Base-by-base conservation (phyloP, 192 early-diverging fungal genomes). In the Coemansia sp. region DNA sequence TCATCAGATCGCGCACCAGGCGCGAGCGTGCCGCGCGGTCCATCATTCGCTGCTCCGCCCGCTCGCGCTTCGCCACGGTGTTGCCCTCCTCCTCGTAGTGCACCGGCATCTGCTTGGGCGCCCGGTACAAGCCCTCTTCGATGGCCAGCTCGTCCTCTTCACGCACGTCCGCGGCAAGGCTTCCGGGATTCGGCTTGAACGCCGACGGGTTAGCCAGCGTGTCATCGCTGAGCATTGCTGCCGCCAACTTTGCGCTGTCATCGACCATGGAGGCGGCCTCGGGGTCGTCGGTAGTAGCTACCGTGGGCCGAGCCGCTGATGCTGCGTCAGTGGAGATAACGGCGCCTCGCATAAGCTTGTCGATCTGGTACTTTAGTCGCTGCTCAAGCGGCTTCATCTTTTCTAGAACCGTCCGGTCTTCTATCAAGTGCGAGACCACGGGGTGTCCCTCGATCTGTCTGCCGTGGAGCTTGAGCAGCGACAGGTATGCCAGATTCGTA, bases 321-420 rank as follows among this genome's bases (percentile, higher is more conserved):
- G 32, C 10, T 4, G 59, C 49, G 37, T 84, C 74, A 24, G 79
- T 59, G 15, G 80, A 84, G 15, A 89, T 70, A 7, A 86, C 78
- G 5, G 93, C 87, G 14, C 84, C 76, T 41, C 88, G 85, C 32
- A 97, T 86, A 24, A 99, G 85, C 79, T 98, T 97, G 75, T 97
- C 95, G 68, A 98, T 95, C 84, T 97, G 97, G 83, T 97, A 98
- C 79, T 94, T 94, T 51, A 99, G 86, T 64, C 95, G 92, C 57
- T 87, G 88, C 83, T 99, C 97, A 24, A 99, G 77, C 0, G 97
- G 97, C 68, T 91, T 92, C 73, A 94, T 94, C 74, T 93, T 93
- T 70, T 99, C 97, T 36, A 99, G 71, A n/a, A 95, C 85, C 2
- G 91, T 89, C 17, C 96, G 86, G 27, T 91, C 79, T 73, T 94